Evolutionary conservation across 2,329 filamentous ascomycete species (phyloP).

Genomic region (Lasiodiplodia theobromae): DNA sequence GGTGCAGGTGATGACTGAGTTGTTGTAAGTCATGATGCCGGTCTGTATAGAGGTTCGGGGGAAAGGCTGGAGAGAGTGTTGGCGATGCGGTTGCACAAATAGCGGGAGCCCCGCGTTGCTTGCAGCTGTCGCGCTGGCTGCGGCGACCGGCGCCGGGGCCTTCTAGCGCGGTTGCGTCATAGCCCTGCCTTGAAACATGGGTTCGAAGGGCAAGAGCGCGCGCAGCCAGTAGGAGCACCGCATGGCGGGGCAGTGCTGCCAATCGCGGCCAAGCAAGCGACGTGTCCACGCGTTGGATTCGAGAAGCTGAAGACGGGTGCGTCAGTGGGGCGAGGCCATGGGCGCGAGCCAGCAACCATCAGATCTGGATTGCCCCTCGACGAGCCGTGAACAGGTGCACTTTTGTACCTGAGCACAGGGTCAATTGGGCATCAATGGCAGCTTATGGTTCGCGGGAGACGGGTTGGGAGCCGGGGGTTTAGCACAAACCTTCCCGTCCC

Average conservation of each 20-base stretch:
- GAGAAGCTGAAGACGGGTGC: not conserved
- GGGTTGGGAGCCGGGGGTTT: not conserved
- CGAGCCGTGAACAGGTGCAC: not conserved
- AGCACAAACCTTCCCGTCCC: not conserved
- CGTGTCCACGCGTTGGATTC: not conserved
- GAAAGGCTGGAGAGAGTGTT: not conserved
- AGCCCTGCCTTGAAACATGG: slow-evolving; percentile 18
- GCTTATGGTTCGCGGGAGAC: not conserved
- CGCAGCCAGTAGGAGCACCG: not conserved
- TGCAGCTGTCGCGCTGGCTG: not conserved
- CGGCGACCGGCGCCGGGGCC: not conserved
- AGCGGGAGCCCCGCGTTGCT: not conserved
- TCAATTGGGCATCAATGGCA: slow-evolving; percentile 8
- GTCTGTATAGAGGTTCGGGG: slow-evolving; percentile 15
- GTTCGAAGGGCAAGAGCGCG: not conserved
- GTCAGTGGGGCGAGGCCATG: not conserved
- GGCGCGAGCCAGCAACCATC: too few species aligned
- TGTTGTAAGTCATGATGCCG: slow-evolving; percentile 41
- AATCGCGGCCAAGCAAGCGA: slow-evolving; percentile 7
- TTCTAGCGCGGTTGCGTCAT: slow-evolving; percentile 23
- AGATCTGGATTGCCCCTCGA: not conserved
- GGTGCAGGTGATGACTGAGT: slow-evolving; percentile 52
- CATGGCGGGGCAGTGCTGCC: slow-evolving; percentile 13
- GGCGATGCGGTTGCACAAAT: slow-evolving; percentile 21
- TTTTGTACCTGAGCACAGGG: slow-evolving; percentile 3